phyloP scores from a whole-genome alignment of 2,329 filamentous ascomycete genomes.

The Dothistroma septosporum region DNA sequence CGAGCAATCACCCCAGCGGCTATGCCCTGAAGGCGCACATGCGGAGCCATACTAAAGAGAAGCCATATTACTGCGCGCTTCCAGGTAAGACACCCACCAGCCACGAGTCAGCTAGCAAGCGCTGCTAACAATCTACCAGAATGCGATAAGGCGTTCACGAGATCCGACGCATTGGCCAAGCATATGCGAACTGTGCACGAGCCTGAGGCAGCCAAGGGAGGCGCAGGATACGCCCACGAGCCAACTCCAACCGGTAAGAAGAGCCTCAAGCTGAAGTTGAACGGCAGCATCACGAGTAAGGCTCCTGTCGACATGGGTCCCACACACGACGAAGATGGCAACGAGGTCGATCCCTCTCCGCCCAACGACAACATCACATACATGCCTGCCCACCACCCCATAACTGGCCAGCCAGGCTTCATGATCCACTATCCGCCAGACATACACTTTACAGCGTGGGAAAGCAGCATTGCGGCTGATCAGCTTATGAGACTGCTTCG shows the following conservation, averaged over 20 bases:
- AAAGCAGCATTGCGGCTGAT: slow-evolving; percentile 62
- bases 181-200: slow-evolving; percentile 99
- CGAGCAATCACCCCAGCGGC: slow-evolving; percentile 85
- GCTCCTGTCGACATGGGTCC: slow-evolving; percentile 24
- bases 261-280: slow-evolving; percentile 43
- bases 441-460: slow-evolving; percentile 60
- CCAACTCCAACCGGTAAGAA: slow-evolving; percentile 46
- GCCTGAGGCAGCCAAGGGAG: slow-evolving; percentile 72
- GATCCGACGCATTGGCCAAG: slow-evolving; percentile 92
- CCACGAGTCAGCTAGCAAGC: background rate
- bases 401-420: slow-evolving; percentile 49
- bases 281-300: slow-evolving; percentile 25
- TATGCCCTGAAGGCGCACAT: slow-evolving; percentile 97
- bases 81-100: slow-evolving; percentile 60
- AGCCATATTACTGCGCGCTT: slow-evolving; percentile 93
- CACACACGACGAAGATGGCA: slow-evolving; percentile 32
- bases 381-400: slow-evolving; percentile 55
- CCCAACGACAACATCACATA: slow-evolving; percentile 57
- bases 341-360: slow-evolving; percentile 31
- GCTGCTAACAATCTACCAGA: slow-evolving; percentile 52
- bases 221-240: slow-evolving; percentile 70
- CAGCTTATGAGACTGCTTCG: slow-evolving; percentile 60
- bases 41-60: slow-evolving; percentile 95
- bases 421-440: slow-evolving; percentile 53
- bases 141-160: slow-evolving; percentile 93